These are phyloP conservation scores for Penicillium polonicum DNA, from an alignment of 2,329 filamentous ascomycete genomes.

Conservation along the genomic window DNA sequence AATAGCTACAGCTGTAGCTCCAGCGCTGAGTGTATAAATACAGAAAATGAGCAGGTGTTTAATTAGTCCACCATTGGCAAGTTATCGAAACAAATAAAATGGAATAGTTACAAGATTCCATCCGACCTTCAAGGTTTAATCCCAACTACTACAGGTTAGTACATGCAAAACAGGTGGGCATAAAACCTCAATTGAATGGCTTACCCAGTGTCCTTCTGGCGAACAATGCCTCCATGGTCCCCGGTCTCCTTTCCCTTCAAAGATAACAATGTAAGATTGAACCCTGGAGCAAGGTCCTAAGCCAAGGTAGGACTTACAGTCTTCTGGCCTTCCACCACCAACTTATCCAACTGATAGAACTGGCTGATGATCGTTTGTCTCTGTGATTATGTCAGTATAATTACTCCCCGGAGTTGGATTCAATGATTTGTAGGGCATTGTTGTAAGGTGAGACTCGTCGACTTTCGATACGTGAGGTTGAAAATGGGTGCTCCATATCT, in stretches of 20 bases:
- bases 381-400: constrained; percentile 55
- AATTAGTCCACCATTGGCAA: constrained; percentile 5
- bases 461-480: not conserved
- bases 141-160: constrained; percentile 28
- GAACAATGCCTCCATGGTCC: constrained; percentile 63
- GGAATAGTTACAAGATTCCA: constrained; percentile 8
- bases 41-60: constrained; percentile 17
- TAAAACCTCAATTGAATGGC: not conserved
- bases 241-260: constrained; percentile 53
- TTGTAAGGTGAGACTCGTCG: not conserved
- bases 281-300: not conserved
- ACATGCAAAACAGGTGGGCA: not conserved
- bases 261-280: constrained; percentile 7
- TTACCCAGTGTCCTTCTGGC: constrained; percentile 78
- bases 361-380: constrained; percentile 93
- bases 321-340: constrained; percentile 88
- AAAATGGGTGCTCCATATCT: not conserved
- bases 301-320: constrained; percentile 54
- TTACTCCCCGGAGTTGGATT: not conserved
- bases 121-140: constrained; percentile 21
- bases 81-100: constrained; percentile 11
- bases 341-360: constrained; percentile 86
- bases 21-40: constrained; percentile 24
- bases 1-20: constrained; percentile 14
- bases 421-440: not conserved